Conservation (phyloP, 2,329 filamentous ascomycete genomes). For the Aspergillus sp. region DNA sequence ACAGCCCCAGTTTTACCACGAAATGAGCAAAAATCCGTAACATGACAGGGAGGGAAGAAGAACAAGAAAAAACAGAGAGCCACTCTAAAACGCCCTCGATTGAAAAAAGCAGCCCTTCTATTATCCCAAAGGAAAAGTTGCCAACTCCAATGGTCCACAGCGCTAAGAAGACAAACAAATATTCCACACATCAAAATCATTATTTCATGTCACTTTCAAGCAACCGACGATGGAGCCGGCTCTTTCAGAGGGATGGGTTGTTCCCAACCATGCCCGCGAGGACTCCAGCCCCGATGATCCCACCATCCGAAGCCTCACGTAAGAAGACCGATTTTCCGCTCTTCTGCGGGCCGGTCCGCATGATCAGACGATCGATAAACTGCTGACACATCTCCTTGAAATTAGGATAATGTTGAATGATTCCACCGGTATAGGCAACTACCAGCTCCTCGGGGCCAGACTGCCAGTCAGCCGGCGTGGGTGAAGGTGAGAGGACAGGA, state of each 20-base stretch:
- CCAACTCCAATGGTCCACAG: constrained; percentile 4
- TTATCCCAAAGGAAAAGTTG: constrained; percentile 4
- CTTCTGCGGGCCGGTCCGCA: constrained; percentile 45
- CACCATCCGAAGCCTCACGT: constrained; percentile 53
- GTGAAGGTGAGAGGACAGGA: constrained; percentile 35
- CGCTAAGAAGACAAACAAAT: neutral
- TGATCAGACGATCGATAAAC: constrained; percentile 61
- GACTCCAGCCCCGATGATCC: constrained; percentile 57
- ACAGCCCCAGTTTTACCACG: neutral
- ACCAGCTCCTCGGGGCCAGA: constrained; percentile 61
- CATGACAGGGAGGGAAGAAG: neutral
- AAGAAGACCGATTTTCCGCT: constrained; percentile 52
- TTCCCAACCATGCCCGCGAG: constrained; percentile 49
- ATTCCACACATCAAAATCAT: constrained; percentile 2
- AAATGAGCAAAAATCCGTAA: neutral
- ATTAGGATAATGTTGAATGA: constrained; percentile 75
- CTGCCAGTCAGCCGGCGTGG: constrained; percentile 39
- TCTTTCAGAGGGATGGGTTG: neutral
- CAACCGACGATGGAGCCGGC: neutral
- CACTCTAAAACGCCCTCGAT: constrained; percentile 5
- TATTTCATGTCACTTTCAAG: constrained; percentile 9
- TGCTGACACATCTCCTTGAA: constrained; percentile 69
- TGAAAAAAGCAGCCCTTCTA: constrained; percentile 1
- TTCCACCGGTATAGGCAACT: constrained; percentile 77
- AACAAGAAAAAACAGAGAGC: neutral